phyloP scores from a whole-genome alignment of 352 stramenopile species.

The Phytopythium oedochilum region DNA sequence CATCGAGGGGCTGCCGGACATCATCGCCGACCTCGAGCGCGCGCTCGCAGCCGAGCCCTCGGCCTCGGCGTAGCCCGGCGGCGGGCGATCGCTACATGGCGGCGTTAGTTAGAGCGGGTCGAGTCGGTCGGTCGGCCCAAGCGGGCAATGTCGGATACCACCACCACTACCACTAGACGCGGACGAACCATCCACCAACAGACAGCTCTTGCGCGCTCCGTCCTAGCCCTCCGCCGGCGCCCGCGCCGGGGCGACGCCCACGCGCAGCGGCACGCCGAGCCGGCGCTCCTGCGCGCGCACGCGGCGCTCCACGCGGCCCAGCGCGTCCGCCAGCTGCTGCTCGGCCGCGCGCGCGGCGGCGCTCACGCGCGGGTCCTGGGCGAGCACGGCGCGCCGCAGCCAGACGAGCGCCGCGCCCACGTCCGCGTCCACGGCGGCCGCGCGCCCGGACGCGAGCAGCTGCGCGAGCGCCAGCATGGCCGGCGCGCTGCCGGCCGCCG shows the following conservation, averaged over 20 bases:
- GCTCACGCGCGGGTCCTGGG: slow-evolving; percentile 26
- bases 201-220: no score
- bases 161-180: no score
- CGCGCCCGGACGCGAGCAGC: slow-evolving; percentile 35
- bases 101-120: no score
- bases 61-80: slow-evolving; percentile 9
- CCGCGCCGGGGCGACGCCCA: slow-evolving; percentile 19
- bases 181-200: no score
- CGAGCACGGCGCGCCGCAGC: slow-evolving; percentile 28
- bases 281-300: slow-evolving; percentile 34
- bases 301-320: slow-evolving; percentile 33
- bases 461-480: slow-evolving; percentile 53
- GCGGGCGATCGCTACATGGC: no score
- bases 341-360: slow-evolving; percentile 13
- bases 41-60: slow-evolving; percentile 61
- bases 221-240: no score
- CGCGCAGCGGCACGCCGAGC: slow-evolving; percentile 38
- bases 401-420: slow-evolving; percentile 44
- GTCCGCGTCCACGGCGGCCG: slow-evolving; percentile 31
- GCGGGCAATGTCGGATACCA: no score
- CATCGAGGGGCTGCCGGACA: slow-evolving; percentile 91
- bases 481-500: slow-evolving; percentile 25
- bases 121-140: no score
- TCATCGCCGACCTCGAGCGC: slow-evolving; percentile 86
- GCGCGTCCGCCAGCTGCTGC: slow-evolving; percentile 32